Evolutionary conservation across 208 protist species (phyloP).

Genomic region (Leishmania lainsoni): DNA sequence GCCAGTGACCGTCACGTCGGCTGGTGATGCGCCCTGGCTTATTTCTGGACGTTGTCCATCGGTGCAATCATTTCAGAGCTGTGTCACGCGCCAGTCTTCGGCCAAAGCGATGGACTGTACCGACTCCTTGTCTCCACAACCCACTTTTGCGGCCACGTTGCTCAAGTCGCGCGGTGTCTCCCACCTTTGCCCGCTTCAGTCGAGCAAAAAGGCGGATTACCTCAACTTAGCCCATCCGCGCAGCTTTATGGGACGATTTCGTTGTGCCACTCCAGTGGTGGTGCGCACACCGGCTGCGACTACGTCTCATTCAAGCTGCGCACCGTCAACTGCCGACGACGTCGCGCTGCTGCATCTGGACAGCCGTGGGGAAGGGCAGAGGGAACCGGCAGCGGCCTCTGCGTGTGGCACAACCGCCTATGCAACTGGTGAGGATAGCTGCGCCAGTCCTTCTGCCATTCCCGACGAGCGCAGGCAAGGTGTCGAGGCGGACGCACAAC

Average conservation of each 20-base stretch:
- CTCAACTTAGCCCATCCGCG: constrained; percentile 21
- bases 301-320: constrained; percentile 2
- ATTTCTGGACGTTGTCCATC: not conserved
- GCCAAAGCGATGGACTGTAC: not conserved
- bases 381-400: not conserved
- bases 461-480: not conserved
- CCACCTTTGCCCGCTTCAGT: constrained; percentile 9
- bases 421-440: not conserved
- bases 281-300: constrained; percentile 25
- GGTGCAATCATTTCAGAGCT: not conserved
- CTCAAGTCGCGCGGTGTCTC: not conserved
- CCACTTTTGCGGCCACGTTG: not conserved
- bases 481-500: not conserved
- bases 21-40: too few species aligned
- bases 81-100: not conserved
- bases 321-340: not conserved
- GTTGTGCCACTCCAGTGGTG: constrained; percentile 44
- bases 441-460: not conserved
- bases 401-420: not conserved
- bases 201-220: constrained; percentile 26
- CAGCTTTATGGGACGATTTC: constrained; percentile 41
- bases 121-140: not conserved
- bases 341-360: not conserved
- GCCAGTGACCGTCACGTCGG: not conserved
- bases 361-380: not conserved